These are phyloP conservation scores for Ceratobasidium sp. DNA, from an alignment of 1,284 basidiomycete genomes.

Conservation along the genomic window DNA sequence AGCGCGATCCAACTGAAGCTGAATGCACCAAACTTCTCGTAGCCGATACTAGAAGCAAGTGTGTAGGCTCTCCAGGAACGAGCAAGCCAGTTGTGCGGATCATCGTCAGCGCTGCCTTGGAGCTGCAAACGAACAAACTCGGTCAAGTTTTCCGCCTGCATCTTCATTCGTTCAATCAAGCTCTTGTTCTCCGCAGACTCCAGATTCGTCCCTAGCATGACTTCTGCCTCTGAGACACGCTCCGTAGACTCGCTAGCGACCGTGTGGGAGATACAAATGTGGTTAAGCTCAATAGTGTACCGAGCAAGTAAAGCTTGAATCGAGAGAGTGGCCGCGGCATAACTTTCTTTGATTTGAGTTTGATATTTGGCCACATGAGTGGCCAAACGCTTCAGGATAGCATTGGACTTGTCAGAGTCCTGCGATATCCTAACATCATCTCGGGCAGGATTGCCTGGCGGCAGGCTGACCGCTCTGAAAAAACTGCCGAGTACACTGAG, in stretches of 20 bases:
- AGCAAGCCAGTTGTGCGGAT: conserved; percentile 16
- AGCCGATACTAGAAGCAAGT: not conserved
- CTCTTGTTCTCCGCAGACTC: conserved; percentile 19
- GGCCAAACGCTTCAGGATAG: conserved; percentile 2
- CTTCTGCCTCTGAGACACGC: conserved; percentile 34
- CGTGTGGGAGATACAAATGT: conserved; percentile 38
- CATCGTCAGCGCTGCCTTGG: conserved; percentile 3
- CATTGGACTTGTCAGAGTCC: not conserved
- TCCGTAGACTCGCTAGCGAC: conserved; percentile 6
- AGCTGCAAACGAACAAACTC: not conserved
- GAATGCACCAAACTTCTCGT: conserved; percentile 6
- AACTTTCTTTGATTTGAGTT: not conserved
- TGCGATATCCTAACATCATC: not conserved
- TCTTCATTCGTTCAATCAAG: conserved; percentile 29
- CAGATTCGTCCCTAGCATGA: conserved; percentile 43
- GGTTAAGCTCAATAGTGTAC: conserved; percentile 40
- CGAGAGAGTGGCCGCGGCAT: not conserved
- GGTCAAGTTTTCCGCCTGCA: conserved; percentile 22
- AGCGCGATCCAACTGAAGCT: conserved; percentile 18
- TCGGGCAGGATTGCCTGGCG: conserved; percentile 49
- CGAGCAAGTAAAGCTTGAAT: conserved; percentile 19
- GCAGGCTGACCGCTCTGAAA: conserved; percentile 69
- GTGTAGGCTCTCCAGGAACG: conserved; percentile 33
- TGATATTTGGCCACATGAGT: conserved; percentile 20
- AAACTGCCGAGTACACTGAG: conserved; percentile 69